Conservation (phyloP, 192 early-diverging fungal species). For the Coemansia sp. region DNA sequence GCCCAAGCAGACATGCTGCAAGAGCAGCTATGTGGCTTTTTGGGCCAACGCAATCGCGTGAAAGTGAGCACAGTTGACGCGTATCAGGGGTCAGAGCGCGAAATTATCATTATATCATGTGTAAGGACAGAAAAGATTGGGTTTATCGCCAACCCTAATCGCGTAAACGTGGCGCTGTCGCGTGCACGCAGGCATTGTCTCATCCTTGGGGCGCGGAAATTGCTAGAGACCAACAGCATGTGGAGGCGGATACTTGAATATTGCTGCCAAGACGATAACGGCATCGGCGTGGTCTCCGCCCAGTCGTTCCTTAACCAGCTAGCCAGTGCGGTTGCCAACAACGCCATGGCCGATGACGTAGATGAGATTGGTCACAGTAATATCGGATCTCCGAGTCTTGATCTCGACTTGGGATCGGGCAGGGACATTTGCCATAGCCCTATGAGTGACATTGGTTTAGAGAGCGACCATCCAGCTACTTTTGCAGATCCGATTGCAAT, state of each 20-base stretch:
- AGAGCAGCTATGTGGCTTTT: slow-evolving; percentile 16
- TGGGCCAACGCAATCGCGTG: slow-evolving; percentile 27
- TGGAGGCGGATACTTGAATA: slow-evolving; percentile 45
- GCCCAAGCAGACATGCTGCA: slow-evolving; percentile 44
- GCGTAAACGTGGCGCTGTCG: slow-evolving; percentile 58
- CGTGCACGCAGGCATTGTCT: slow-evolving; percentile 52
- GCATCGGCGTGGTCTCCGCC: slow-evolving; percentile 13
- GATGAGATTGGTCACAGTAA: not conserved
- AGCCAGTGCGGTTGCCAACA: slow-evolving; percentile 9
- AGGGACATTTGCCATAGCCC: not conserved
- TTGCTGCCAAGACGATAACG: slow-evolving; percentile 18
- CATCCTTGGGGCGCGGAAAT: slow-evolving; percentile 23
- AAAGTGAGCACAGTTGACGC: slow-evolving; percentile 58
- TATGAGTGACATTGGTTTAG: not conserved
- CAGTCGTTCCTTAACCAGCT: slow-evolving; percentile 41
- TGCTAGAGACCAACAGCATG: slow-evolving; percentile 45
- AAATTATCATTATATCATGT: slow-evolving; percentile 54
- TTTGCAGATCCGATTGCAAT: not conserved
- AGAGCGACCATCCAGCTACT: not conserved
- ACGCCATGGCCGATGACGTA: not conserved
- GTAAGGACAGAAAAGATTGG: slow-evolving; percentile 53
- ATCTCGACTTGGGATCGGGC: not conserved
- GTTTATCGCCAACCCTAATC: slow-evolving; percentile 52
- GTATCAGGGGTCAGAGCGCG: slow-evolving; percentile 59
- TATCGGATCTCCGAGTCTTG: not conserved